A percentile compares a stretch with the other conserved stretches of the same genome.
These are phyloP conservation scores for Senecio squalidus DNA, from an alignment of 140 eudicot genomes.

Conservation along the genomic window DNA sequence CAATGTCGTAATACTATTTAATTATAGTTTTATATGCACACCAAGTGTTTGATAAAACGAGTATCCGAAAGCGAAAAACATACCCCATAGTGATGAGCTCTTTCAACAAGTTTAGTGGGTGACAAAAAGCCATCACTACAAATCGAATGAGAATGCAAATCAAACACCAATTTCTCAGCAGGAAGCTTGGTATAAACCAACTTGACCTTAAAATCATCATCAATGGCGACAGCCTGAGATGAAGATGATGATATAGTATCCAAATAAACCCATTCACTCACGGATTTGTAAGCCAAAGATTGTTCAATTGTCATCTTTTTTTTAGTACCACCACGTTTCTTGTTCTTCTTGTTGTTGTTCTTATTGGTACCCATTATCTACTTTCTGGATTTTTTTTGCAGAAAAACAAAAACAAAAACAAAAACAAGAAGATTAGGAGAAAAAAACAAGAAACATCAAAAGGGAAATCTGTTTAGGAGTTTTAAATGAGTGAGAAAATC, in stretches of 20 bases:
- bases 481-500: constrained; percentile 14
- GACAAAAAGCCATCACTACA: constrained; percentile 95
- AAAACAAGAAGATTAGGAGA: no score
- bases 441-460: no score
- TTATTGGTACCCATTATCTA: constrained; percentile 27
- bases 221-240: constrained; percentile 17
- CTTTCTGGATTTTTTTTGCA: neutral
- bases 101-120: constrained; percentile 81
- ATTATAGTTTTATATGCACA: no score
- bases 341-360: constrained; percentile 55
- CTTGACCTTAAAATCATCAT: constrained; percentile 52
- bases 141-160: constrained; percentile 82
- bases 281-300: constrained; percentile 58
- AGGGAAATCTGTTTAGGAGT: constrained; percentile 20
- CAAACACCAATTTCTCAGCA: constrained; percentile 69
- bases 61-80: neutral
- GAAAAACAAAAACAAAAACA: neutral
- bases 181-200: constrained; percentile 38
- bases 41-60: constrained; percentile 26
- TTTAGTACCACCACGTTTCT: constrained; percentile 81
- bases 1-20: no score
- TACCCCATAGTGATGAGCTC: constrained; percentile 95
- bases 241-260: constrained; percentile 21
- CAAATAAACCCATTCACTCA: constrained; percentile 82
- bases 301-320: constrained; percentile 72